A percentile compares a stretch with the other conserved stretches of the same genome.
These are phyloP conservation scores for Corinectria fuckeliana DNA, from an alignment of 2,329 filamentous ascomycete species.

Conservation along the genomic window DNA sequence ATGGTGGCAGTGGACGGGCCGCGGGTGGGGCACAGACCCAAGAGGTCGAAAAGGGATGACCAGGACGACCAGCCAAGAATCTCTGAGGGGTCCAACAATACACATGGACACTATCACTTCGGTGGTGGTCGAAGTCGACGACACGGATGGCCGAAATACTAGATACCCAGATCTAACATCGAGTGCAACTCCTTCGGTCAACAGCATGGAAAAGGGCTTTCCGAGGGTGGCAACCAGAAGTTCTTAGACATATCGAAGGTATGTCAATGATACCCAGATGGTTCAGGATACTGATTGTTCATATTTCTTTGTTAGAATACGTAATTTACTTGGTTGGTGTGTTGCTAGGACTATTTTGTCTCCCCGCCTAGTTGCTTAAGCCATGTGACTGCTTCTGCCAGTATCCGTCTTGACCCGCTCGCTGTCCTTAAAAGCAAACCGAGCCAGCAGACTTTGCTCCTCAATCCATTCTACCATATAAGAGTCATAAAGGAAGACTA, in stretches of 20 bases:
- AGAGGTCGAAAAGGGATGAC: constrained; percentile 21
- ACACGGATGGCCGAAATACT: constrained; percentile 34
- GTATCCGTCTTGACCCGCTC: too few relatives aligned
- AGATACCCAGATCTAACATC: constrained; percentile 33
- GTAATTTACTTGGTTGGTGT: too few relatives aligned
- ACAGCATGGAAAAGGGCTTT: constrained; percentile 38
- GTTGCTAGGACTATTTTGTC: too few relatives aligned
- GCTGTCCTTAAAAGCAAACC: too few relatives aligned
- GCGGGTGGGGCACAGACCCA: constrained; percentile 5
- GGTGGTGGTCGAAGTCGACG: constrained; percentile 49
- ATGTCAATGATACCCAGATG: constrained; percentile 8
- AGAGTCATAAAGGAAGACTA: too few relatives aligned
- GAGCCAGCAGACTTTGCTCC: too few relatives aligned
- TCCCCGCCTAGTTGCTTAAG: too few relatives aligned
- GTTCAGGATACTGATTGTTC: too few relatives aligned
- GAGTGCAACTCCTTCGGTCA: constrained; percentile 36
- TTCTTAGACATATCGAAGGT: constrained; percentile 7
- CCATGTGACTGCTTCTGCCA: too few relatives aligned
- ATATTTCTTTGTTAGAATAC: too few relatives aligned
- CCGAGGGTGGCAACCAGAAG: constrained; percentile 11
- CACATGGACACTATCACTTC: constrained; percentile 53
- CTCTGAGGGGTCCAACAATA: constrained; percentile 47
- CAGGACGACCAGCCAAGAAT: constrained; percentile 41
- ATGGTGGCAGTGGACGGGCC: constrained; percentile 39
- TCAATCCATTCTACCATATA: too few relatives aligned